Conservation (phyloP, 208 protist species). For the Lotmaria passim region DNA sequence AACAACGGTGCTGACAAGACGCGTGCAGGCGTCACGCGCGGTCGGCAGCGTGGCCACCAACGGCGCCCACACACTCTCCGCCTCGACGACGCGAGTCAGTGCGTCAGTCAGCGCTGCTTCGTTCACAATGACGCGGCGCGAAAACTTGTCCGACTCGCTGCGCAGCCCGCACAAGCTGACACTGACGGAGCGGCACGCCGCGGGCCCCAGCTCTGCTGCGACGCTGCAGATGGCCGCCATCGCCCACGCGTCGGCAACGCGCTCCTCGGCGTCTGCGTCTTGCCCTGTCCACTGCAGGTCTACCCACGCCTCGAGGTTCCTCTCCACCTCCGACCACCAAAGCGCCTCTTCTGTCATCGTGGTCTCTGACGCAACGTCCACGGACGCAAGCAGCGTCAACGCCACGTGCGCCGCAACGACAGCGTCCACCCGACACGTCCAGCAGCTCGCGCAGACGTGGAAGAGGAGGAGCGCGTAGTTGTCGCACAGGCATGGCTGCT, state of each 20-base stretch:
- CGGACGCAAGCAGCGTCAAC: conserved; percentile 18
- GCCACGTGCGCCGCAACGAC: conserved; percentile 32
- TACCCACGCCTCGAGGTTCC: conserved; percentile 14
- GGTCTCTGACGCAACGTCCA: neutral
- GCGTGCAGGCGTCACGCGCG: conserved; percentile 8
- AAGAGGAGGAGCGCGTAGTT: conserved; percentile 10
- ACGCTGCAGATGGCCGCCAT: conserved; percentile 24
- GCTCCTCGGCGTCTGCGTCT: neutral
- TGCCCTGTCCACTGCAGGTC: neutral
- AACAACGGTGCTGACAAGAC: conserved; percentile 25
- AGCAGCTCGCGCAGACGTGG: conserved; percentile 20
- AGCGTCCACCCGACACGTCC: conserved; percentile 22
- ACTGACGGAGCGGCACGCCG: conserved; percentile 19
- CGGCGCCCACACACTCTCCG: conserved; percentile 23
- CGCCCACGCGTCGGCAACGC: conserved; percentile 7
- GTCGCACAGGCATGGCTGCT: neutral
- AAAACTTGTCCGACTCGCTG: neutral
- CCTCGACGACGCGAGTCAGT: conserved; percentile 3
- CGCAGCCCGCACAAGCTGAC: conserved; percentile 2
- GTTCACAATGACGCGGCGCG: conserved; percentile 3
- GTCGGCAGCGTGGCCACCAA: neutral
- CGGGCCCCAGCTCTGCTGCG: conserved; percentile 10
- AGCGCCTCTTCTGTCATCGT: neutral
- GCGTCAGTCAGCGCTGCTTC: conserved; percentile 9
- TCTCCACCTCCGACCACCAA: conserved; percentile 9